Evolutionary conservation across 148 eudicot genomes (phyloP).

Genomic region (Silene uniflora): DNA sequence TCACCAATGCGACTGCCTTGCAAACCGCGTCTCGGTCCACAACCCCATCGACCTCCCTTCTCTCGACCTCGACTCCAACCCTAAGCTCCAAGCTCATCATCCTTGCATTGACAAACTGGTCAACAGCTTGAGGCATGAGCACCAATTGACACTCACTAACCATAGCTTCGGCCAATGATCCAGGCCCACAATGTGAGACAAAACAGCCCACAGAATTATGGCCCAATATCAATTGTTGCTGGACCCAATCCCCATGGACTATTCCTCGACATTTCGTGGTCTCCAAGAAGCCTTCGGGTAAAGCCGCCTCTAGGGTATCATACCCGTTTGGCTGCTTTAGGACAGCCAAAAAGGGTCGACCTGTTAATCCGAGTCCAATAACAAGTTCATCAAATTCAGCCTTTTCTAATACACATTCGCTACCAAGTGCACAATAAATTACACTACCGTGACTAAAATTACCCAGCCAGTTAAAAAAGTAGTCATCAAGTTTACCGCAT

Average conservation of each 20-base stretch:
- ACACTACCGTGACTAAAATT: slow-evolving; percentile 24
- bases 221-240: slow-evolving; percentile 36
- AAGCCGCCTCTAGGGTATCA: slow-evolving; percentile 35
- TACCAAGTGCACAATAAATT: slow-evolving; percentile 47
- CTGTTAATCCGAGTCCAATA: slow-evolving; percentile 46
- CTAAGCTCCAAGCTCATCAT: slow-evolving; percentile 24
- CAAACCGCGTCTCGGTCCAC: slow-evolving; percentile 2
- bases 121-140: slow-evolving; percentile 32
- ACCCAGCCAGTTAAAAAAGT: slow-evolving; percentile 34
- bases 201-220: slow-evolving; percentile 51
- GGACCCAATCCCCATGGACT: slow-evolving; percentile 46
- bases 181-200: slow-evolving; percentile 45
- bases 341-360: slow-evolving; percentile 41
- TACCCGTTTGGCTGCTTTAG: slow-evolving; percentile 31
- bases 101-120: slow-evolving; percentile 38
- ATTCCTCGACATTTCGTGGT: slow-evolving; percentile 37
- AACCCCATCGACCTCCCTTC: slow-evolving; percentile 12
- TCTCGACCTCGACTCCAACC: slow-evolving; percentile 23
- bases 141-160: slow-evolving; percentile 32
- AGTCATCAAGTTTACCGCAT: slow-evolving; percentile 15
- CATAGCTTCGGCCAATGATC: slow-evolving; percentile 44
- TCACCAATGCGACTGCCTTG: slow-evolving; percentile 19
- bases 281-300: slow-evolving; percentile 39
- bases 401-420: slow-evolving; percentile 31
- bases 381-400: slow-evolving; percentile 37